Percentiles rank a stretch among this genome's conserved stretches.
These are phyloP conservation scores for Epichloe baconii DNA, from an alignment of 2,329 filamentous ascomycete genomes.

Conservation along the genomic window DNA sequence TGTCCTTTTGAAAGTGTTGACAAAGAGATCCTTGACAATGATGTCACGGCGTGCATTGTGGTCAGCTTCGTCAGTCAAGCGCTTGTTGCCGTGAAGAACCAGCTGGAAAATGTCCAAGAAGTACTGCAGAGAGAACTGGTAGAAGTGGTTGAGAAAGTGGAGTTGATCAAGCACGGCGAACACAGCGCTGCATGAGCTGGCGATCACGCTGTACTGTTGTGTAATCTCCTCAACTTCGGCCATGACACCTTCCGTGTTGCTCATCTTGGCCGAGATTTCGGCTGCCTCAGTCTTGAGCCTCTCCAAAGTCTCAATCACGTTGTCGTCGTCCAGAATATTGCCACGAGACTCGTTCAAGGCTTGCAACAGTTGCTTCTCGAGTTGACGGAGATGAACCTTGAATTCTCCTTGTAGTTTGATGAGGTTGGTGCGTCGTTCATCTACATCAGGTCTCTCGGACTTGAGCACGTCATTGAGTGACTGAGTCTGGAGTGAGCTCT, in stretches of 20 bases:
- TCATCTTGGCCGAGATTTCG: slow-evolving; percentile 92
- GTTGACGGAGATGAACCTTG: slow-evolving; percentile 89
- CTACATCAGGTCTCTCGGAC: slow-evolving; percentile 91
- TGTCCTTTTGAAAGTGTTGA: slow-evolving; percentile 87
- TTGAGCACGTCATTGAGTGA: slow-evolving; percentile 96
- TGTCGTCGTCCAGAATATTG: slow-evolving; percentile 96
- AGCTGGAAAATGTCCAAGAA: slow-evolving; percentile 96
- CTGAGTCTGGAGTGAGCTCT: slow-evolving; percentile 96
- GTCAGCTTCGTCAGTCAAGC: slow-evolving; percentile 55
- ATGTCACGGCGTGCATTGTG: slow-evolving; percentile 72
- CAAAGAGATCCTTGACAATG: slow-evolving; percentile 83
- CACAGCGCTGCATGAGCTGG: slow-evolving; percentile 88
- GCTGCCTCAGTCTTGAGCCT: slow-evolving; percentile 95
- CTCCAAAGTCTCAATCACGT: slow-evolving; percentile 94
- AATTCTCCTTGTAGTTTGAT: slow-evolving; percentile 99
- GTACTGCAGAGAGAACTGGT: slow-evolving; percentile 97
- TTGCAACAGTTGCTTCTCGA: slow-evolving; percentile 87
- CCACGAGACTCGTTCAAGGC: slow-evolving; percentile 94
- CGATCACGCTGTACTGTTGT: slow-evolving; percentile 84
- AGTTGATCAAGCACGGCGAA: slow-evolving; percentile 95
- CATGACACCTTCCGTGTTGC: slow-evolving; percentile 96
- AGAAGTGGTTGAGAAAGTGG: slow-evolving; percentile 97
- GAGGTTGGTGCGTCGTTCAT: slow-evolving; percentile 89
- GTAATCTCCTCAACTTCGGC: slow-evolving; percentile 94
- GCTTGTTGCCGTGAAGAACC: slow-evolving; percentile 71